Evolutionary conservation across 2,329 filamentous ascomycete species (phyloP), one percentile per base, ranked within the genome.

Genomic region (Fusarium pseudograminearum): DNA sequence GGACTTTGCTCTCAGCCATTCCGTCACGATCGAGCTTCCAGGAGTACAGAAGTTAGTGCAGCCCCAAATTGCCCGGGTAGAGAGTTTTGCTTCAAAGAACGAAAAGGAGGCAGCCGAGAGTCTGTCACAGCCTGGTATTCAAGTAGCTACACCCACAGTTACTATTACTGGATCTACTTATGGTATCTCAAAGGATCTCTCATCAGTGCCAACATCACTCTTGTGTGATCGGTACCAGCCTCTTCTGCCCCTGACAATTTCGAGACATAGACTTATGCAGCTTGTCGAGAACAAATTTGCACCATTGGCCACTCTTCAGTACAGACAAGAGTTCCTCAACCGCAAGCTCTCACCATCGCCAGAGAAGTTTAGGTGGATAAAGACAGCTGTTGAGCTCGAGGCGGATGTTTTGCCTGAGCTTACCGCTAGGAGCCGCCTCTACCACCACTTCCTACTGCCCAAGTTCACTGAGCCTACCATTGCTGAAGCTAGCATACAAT

Each of bases 111-210:
- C 24, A 12, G 53, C 62, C 4, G 64, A 66, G 6, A 44, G 47
- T 15, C 45, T 57, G 16, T 50, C 56, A 24, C 63, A 61, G n/a
- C 65, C 67, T 7, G 60, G 61, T 31, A 54, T 76, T 4, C 65
- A 74, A 40, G 68, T 69, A 4, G 38, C 66, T 18, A 70, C 68
- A 7, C 82, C 82, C 6, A 78, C 78, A 9, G 48, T 84, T 12
- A 81, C 78, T 3, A 60, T 84, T 16, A 78, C 79, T 3, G 80
- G 78, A 4, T 81, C 81, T 1, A 73, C 81, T 1, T 83, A 84
- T 40, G 82, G 82, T 0, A 73, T 83, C 16, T 66, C 69, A 16
- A 61, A 56, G 22, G 74, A 74, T 26, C 40, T 77, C 12, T 76
- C 76, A 24, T 71, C 67, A 31, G 69, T 81, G 5, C 76, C 78